These are phyloP conservation scores for Phyllosticta paracitricarpa DNA, from an alignment of 2,329 filamentous ascomycete species.

Conservation along the genomic window DNA sequence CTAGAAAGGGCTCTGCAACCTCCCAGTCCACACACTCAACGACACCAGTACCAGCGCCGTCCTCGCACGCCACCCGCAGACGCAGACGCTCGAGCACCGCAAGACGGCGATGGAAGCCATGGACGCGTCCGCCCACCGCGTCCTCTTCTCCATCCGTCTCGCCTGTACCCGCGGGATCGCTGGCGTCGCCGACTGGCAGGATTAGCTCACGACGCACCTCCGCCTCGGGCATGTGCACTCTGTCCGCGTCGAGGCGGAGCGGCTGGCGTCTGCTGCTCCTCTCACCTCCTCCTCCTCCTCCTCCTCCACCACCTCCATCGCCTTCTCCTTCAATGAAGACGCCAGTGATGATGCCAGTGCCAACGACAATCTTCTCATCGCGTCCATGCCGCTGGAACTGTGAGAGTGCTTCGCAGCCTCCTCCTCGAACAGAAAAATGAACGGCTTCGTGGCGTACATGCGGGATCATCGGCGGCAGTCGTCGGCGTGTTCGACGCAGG, in stretches of 20 bases:
- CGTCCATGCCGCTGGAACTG: not conserved
- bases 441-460: not conserved
- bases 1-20: no score
- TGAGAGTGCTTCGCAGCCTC: not conserved
- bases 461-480: not conserved
- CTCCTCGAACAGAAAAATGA: not conserved
- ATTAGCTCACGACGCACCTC: not conserved
- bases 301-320: no score
- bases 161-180: not conserved
- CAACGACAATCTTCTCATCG: not conserved
- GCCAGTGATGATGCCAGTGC: no score
- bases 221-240: not conserved
- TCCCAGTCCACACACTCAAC: no score
- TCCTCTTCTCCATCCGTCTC: not conserved
- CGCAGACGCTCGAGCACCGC: no score
- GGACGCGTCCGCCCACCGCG: not conserved
- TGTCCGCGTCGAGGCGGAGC: not conserved
- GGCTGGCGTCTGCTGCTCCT: not conserved
- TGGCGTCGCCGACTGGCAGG: not conserved
- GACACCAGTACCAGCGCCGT: no score
- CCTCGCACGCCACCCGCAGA: no score
- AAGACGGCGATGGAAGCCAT: not conserved
- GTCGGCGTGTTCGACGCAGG: not conserved
- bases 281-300: no score
- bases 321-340: no score